Conservation (phyloP, 306 rosid genomes). For the Dryas octopetala region DNA sequence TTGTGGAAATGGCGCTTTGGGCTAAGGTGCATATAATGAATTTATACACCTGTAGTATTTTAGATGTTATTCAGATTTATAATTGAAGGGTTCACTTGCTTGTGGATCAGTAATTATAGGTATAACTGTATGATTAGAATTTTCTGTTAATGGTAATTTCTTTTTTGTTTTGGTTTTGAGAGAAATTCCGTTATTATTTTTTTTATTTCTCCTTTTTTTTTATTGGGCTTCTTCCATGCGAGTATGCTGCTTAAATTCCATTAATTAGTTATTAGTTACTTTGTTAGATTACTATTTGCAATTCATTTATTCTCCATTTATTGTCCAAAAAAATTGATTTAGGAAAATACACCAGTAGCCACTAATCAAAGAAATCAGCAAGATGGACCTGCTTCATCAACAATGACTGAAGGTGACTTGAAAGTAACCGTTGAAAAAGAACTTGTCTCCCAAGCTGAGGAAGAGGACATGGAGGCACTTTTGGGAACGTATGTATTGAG, state of each 20-base stretch:
- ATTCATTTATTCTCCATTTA: not conserved
- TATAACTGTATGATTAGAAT: not conserved
- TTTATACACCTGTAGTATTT: slow-evolving; percentile 21
- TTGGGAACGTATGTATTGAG: slow-evolving; percentile 70
- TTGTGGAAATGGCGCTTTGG: slow-evolving; percentile 99
- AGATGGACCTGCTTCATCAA: slow-evolving; percentile 54
- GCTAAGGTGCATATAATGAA: slow-evolving; percentile 72
- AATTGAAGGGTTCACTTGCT: slow-evolving; percentile 8
- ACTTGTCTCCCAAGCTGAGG: slow-evolving; percentile 97
- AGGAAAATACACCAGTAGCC: slow-evolving; percentile 80
- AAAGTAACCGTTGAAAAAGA: slow-evolving; percentile 92
- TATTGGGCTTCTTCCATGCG: not conserved
- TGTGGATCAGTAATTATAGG: not conserved
- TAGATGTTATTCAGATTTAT: not conserved
- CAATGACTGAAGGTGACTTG: slow-evolving; percentile 58
- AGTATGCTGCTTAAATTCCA: not conserved
- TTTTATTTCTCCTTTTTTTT: not conserved
- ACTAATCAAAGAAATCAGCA: slow-evolving; percentile 41
- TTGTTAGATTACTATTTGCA: not conserved
- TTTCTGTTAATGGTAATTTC: not conserved
- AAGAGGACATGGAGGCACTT: slow-evolving; percentile 98
- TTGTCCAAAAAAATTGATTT: slow-evolving; percentile 9
- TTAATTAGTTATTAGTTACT: not conserved
- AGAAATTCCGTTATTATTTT: not conserved
- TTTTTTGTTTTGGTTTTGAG: not conserved